Base-by-base conservation (phyloP, 75 land plant genomes). In the Chamaecyparis obtusa region DNA sequence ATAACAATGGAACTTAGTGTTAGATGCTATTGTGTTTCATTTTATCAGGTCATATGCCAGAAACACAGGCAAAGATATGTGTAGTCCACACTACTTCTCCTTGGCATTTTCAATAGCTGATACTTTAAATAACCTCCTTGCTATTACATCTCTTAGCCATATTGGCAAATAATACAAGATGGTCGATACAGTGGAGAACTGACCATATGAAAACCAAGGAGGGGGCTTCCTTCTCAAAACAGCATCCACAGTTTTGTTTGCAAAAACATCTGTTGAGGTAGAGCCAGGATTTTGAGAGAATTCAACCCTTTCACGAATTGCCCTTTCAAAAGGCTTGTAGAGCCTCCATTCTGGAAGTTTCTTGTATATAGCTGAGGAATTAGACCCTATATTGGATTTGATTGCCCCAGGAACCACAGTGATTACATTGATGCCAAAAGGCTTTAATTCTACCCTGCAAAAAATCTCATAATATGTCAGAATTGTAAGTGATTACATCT, bases 381-480 rank as follows among this genome's bases (percentile, higher is more conserved):
- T 87, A 27, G 85, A 90, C 71, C 89, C 99, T 30, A 98, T 41
- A 84, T 94, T 96, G 30, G 99, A 95, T 36, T 84, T 93, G 32
- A 97, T 89, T 32, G 92, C 97, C 67, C 99, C 99, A 6, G 99
- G 99, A 13, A 87, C 95, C 76, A 98, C 94, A 27, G 87, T 91
- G 3, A 97, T 93, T 11, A 97, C 97, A 87, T 95, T 92, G 30
- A 98, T 94, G 32, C 95, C 95, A 37, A 97, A 92, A 69, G 91
- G 93, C 74, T 84, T 86, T 15, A 98, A 91, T 89, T 98, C 99
- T 90, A 94, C 67, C 86, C 99, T 98, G 93, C 89, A 85, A 43
- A 87, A n/a, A 57, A 4, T 84, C 27, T 60, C 74, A 33, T 44
- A 36, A 9, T 5, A 30, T 57, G 32, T 11, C 37, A 56, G 33